phyloP scores from a whole-genome alignment of 2,329 filamentous ascomycete species.

The Curvularia hawaiiensis region DNA sequence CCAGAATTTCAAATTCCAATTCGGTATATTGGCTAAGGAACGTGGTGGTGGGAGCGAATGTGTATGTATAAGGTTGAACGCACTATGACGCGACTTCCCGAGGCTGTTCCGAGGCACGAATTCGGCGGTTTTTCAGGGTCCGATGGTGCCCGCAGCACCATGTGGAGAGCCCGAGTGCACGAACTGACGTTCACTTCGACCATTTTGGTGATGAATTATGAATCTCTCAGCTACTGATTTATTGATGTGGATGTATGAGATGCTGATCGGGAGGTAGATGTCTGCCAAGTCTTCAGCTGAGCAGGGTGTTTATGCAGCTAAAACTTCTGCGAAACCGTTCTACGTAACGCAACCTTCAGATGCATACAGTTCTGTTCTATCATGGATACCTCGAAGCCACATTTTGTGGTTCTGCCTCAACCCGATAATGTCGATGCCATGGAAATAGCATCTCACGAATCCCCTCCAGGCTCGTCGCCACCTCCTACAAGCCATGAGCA shows the following conservation, averaged over 20 bases:
- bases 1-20: background rate
- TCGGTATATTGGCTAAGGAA: background rate
- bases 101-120: constrained; percentile 13
- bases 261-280: background rate
- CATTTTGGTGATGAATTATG: background rate
- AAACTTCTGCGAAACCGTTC: background rate
- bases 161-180: background rate
- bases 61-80: constrained; percentile 5
- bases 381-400: background rate
- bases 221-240: background rate
- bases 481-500: background rate
- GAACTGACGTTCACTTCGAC: background rate
- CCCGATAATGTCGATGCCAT: background rate
- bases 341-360: background rate
- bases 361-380: background rate
- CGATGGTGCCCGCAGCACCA: background rate
- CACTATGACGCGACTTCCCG: constrained; percentile 9
- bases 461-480: background rate
- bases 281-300: background rate
- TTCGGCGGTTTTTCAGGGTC: constrained; percentile 13
- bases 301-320: background rate
- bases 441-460: background rate
- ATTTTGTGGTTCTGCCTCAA: background rate
- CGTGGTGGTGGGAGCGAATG: background rate
- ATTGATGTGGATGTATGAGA: background rate